A percentile compares a stretch with the other conserved stretches of the same genome.
Evolutionary conservation across 192 early-diverging fungal species (phyloP).

Genomic region (Coemansia sp.): DNA sequence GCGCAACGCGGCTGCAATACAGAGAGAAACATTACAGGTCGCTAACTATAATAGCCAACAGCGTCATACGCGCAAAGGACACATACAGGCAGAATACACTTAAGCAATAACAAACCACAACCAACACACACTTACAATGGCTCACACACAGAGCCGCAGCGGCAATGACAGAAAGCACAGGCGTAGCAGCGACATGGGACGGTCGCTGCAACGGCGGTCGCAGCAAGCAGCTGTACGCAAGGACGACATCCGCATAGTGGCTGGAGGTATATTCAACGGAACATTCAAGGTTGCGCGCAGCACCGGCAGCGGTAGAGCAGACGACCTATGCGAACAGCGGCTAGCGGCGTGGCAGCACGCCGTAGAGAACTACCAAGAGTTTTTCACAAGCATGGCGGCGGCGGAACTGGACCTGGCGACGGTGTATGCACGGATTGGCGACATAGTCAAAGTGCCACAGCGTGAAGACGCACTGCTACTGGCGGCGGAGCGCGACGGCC

Average conservation of each 20-base stretch:
- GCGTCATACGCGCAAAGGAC: too few species aligned
- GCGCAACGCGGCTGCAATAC: not conserved
- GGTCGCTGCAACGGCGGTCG: constrained; percentile 23
- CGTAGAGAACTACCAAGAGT: constrained; percentile 45
- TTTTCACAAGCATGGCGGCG: constrained; percentile 49
- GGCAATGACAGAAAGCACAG: not conserved
- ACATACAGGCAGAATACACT: not conserved
- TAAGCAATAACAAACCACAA: not conserved
- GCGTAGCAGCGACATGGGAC: constrained; percentile 4
- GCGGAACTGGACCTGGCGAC: constrained; percentile 52
- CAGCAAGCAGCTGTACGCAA: constrained; percentile 33
- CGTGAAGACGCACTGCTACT: constrained; percentile 33
- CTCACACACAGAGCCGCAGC: not conserved
- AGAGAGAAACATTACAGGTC: not conserved
- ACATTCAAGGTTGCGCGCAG: constrained; percentile 30
- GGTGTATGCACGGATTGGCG: constrained; percentile 51
- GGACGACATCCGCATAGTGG: constrained; percentile 45
- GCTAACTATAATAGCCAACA: too few species aligned
- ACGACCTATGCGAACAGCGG: constrained; percentile 47
- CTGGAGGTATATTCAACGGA: constrained; percentile 6
- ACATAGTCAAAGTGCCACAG: constrained; percentile 39
- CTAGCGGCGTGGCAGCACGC: constrained; percentile 40
- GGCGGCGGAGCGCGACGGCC: constrained; percentile 21
- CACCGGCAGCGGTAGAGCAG: constrained; percentile 33
- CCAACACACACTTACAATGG: constrained; percentile 1